phyloP scores from a whole-genome alignment of 768 basidiomycete genomes.

The Russula abietina region DNA sequence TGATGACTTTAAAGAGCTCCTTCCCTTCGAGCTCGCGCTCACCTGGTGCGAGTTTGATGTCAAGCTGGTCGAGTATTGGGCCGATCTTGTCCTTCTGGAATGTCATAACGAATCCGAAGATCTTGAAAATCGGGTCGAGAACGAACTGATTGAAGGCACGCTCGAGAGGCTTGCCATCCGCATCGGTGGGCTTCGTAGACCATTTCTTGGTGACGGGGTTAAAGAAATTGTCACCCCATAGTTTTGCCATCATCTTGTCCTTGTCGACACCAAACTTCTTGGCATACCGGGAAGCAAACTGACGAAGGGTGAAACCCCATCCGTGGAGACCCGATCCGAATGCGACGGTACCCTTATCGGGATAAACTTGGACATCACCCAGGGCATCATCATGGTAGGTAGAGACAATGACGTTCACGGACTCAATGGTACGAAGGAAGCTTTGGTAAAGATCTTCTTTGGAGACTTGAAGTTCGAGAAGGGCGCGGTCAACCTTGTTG shows the following conservation, averaged over 20 bases:
- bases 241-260: constrained; percentile 94
- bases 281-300: constrained; percentile 89
- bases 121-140: constrained; percentile 97
- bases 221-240: constrained; percentile 99
- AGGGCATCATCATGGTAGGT: constrained; percentile 92
- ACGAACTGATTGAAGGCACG: constrained; percentile 99
- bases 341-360: constrained; percentile 95
- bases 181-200: constrained; percentile 69
- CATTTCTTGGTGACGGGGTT: constrained; percentile 96
- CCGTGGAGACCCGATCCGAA: constrained; percentile 99
- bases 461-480: constrained; percentile 94
- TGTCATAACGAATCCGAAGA: constrained; percentile 99
- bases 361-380: constrained; percentile 98
- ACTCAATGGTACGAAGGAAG: constrained; percentile 96
- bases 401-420: constrained; percentile 96
- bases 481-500: constrained; percentile 99
- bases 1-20: constrained; percentile 90
- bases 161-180: constrained; percentile 87
- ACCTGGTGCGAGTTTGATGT: constrained; percentile 78
- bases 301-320: constrained; percentile 98
- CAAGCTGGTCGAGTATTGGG: constrained; percentile 92
- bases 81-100: constrained; percentile 89
- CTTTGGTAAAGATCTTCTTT: constrained; percentile 98
- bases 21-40: constrained; percentile 96
- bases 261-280: constrained; percentile 99